Evolutionary conservation across 1,139 yeast species (phyloP), one percentile per base, ranked within the genome.

Genomic region (Groenewaldozyma sp.): DNA sequence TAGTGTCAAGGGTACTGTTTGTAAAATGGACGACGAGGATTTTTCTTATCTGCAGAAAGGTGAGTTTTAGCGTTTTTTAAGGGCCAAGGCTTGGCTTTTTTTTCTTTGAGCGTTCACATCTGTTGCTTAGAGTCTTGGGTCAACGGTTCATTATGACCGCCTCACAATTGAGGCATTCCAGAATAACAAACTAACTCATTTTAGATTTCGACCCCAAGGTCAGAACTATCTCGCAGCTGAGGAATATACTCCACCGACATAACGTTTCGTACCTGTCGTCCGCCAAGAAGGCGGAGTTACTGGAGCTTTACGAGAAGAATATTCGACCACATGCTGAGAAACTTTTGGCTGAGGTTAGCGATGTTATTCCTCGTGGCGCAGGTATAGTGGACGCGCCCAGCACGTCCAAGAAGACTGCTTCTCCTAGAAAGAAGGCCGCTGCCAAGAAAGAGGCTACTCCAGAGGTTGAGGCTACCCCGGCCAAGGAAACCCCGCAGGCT

Each of bases 201-300:
- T 19, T 28, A 71, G 86, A 70, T 10, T 82, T 81, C 55, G 79
- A 83, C 53, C 78, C 86, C 10, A 65, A 67, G 33, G 61, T 71
- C 28, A 62, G 81, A 47, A 78, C 75, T 34, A 75, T 79, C 28
- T 73, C 83, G 4, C 74, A 80, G 44, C 65, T 86, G 52, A 69
- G 91, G 49, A 69, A 75, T 29, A 67, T 82, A 31, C 65, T 86
- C 43, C 60, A 67, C 26, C 74, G 72, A 40, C 71, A 82, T 55
- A 65, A 70, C n/a, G 66, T 84, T 18, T 60, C 61, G 6, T 77
- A 68, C 53, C 70, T 79, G 0, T 67, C 82, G 3, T 68, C 73
- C 38, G 76, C 83, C 7, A 80, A 76, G 53, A 86, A 86, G 58
- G 60, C 71, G 3, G 74, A 72, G 7, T 64, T 82, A 43, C 60